Conservation (phyloP, 495 filamentous ascomycete species). For the Tuber borchii region DNA sequence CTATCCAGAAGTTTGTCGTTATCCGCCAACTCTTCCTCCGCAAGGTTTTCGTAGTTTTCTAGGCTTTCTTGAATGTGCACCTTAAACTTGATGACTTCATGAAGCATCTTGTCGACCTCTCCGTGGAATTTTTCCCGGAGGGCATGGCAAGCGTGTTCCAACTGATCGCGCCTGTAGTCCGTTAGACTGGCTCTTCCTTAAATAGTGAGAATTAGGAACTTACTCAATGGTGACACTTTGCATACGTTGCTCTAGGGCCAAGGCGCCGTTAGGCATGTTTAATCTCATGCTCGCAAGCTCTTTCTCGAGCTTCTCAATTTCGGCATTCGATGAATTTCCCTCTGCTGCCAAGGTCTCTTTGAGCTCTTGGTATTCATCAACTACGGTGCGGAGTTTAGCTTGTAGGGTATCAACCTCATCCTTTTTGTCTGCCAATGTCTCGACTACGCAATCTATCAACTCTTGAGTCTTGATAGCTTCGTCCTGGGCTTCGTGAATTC, state of each 20-base stretch:
- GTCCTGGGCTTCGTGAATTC: conserved; percentile 72
- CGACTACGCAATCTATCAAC: conserved; percentile 81
- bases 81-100: conserved; percentile 98
- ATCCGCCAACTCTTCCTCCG: conserved; percentile 77
- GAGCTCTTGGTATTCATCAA: conserved; percentile 88
- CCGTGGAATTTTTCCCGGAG: conserved; percentile 91
- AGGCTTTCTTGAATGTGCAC: conserved; percentile 86
- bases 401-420: conserved; percentile 85
- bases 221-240: conserved; percentile 95
- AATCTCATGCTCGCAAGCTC: conserved; percentile 87
- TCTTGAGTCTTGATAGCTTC: conserved; percentile 86
- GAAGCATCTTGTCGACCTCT: conserved; percentile 89
- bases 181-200: conserved; percentile 3
- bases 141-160: conserved; percentile 72
- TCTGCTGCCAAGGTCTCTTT: conserved; percentile 82
- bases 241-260: conserved; percentile 88
- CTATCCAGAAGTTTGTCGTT: conserved; percentile 49
- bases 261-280: conserved; percentile 75
- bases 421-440: conserved; percentile 88
- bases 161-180: conserved; percentile 67
- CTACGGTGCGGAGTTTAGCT: conserved; percentile 71
- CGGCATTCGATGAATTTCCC: conserved; percentile 76
- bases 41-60: conserved; percentile 87
- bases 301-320: conserved; percentile 98
- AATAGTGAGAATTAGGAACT: conserved; percentile 35